Conservation (phyloP, 768 basidiomycete genomes). For the Russula griseocarnosa region DNA sequence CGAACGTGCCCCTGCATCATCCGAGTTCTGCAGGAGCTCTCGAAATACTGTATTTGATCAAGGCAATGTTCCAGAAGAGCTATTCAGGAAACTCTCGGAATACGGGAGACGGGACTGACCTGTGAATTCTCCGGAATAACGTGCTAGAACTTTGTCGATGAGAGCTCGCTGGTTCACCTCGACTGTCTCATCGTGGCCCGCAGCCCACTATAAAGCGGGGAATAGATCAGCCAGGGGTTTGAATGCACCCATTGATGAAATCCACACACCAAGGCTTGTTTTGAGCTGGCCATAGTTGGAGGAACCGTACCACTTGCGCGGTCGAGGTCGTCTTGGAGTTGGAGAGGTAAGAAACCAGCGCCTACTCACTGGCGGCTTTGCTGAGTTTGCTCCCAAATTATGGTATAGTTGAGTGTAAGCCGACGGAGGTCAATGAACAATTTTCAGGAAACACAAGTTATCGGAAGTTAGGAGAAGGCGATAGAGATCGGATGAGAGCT, state of each 20-base stretch:
- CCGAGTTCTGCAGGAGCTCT: conserved; percentile 93
- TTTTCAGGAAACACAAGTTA: neutral
- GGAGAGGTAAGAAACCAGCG: neutral
- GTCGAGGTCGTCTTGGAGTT: neutral
- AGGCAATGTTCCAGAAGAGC: neutral
- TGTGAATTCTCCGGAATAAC: conserved; percentile 94
- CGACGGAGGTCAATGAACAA: neutral
- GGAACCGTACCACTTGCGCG: neutral
- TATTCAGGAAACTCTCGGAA: neutral
- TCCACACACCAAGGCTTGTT: conserved; percentile 20
- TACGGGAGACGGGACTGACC: conserved; percentile 36
- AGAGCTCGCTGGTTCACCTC: conserved; percentile 95
- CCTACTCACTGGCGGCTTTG: neutral
- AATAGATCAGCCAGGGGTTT: neutral
- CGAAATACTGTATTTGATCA: conserved; percentile 48
- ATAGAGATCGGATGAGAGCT: too few relatives aligned
- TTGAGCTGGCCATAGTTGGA: conserved; percentile 17
- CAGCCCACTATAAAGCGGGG: conserved; percentile 40
- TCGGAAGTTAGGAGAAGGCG: too few relatives aligned
- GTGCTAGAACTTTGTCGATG: conserved; percentile 93
- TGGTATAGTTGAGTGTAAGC: neutral
- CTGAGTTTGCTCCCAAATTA: too few relatives aligned
- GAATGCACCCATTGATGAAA: neutral
- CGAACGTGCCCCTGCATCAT: conserved; percentile 74
- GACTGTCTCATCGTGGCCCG: conserved; percentile 72